These are phyloP conservation scores for Trichosanthes truncata DNA, from an alignment of 306 rosid species.

Conservation along the genomic window DNA sequence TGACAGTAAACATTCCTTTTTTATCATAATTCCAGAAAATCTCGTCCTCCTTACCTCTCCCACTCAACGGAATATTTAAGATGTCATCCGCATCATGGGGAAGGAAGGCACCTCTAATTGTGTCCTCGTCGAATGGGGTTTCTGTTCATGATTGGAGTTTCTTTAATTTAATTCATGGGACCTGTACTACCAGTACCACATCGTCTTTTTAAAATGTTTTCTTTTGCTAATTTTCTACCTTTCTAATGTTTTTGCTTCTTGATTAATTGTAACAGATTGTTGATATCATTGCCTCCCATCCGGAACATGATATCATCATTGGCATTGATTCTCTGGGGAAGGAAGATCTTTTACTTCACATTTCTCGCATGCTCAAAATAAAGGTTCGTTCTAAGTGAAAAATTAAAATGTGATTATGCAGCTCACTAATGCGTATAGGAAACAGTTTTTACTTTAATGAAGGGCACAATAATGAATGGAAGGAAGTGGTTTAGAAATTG, in stretches of 20 bases:
- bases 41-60: too few relatives aligned
- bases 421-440: neutral
- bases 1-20: too few relatives aligned
- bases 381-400: constrained; percentile 35
- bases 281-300: constrained; percentile 52
- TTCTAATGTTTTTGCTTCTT: neutral
- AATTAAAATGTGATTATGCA: neutral
- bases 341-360: constrained; percentile 59
- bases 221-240: neutral
- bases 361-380: constrained; percentile 39
- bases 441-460: neutral
- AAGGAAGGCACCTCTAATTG: too few relatives aligned
- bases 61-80: too few relatives aligned
- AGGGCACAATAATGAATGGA: neutral
- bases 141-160: neutral
- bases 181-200: neutral
- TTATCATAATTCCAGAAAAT: too few relatives aligned
- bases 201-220: neutral
- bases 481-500: neutral
- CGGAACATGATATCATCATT: constrained; percentile 55
- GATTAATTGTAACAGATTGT: constrained; percentile 35
- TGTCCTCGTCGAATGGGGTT: neutral
- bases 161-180: neutral
- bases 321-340: constrained; percentile 60
- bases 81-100: too few relatives aligned